Evolutionary conservation across 495 filamentous ascomycete species (phyloP), one percentile per base, ranked within the genome.

Genomic region (Trichoderma reesei): DNA sequence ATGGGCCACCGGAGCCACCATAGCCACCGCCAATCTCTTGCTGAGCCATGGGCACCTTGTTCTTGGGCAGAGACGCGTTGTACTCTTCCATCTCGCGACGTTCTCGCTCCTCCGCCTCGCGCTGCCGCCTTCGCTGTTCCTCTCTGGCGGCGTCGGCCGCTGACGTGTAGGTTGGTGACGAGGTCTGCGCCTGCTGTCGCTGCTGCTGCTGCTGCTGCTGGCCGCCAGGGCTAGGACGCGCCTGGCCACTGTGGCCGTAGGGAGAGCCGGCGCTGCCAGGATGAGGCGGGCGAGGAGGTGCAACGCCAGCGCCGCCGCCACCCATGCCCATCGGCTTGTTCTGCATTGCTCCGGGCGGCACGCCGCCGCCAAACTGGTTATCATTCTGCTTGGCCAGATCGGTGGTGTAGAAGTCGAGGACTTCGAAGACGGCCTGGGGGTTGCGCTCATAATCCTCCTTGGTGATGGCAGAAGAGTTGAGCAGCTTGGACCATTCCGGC

Each of bases 371-470:
- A n/a, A 88, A 82, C 3, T 89, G 89, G 69, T 97, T 86, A 66
- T 96, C 87, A 64, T 88, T 85, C 42, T 90, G 84, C 80, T 92
- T 92, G 61, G 89, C 90, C 71, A 96, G 90, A 73, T 98, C 93
- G 0, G 92, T 91, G 13, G 61, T 63, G 80, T 98, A 98, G 76
- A 98, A 98, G 72, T 96, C 90, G 37, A 98, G 80, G 41, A 96
- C 95, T 73, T 98, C 94, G 63, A 98, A 91, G 20, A 98, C 94
- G 26, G 93, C 95, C 74, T 97, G 90, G n/a, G 94, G 94, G 68
- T 98, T 96, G 71, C 92, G 91, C 76, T 93, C 88, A 76, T 96
- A 96, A 73, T 98, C 94, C 68, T 97, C 94, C 75, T 95, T 94
- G 36, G 94, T 96, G 69, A 98, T 95, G 38, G 94, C 94, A 3